Evolutionary conservation across 1,139 yeast species (phyloP), one percentile per base, ranked within the genome.

Genomic region (Meyerozyma elateridarum): DNA sequence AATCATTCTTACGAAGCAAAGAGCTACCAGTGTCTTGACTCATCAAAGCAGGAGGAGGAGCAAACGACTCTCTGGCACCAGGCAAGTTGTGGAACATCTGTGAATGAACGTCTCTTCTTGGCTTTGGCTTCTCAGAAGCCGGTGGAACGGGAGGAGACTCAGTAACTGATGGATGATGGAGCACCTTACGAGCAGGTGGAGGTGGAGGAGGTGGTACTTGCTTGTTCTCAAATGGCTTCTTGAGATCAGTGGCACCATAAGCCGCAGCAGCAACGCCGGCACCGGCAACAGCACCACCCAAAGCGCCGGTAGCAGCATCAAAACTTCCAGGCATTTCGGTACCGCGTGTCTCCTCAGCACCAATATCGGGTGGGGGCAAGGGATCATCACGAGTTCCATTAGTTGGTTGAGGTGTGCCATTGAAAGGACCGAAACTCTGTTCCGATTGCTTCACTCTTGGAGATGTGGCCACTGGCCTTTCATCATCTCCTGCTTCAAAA

Each of bases 101-200:
- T 5, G 81, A 75, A 42, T 71, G 73, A 25, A 73, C 62, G 28
- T 73, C 76, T 31, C 68, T 62, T 45, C 80, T 60, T 15, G 28
- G 20, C n/a, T 17, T 26, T 20, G 28, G 35, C 5, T 22, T 20
- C 8, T 31, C 32, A 19, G 15, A 28, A 21, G 20, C 28, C 6
- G 30, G 28, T 14, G 37, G 16, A 8, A 29, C 27, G 6, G 12
- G 12, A 8, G 25, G 22, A 6, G 29, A 12, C n/a, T 25, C 28
- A 12, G 15, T 36, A n/a, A n/a, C n/a, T 9, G 41, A 42, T 7
- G 38, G 30, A 25, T 55, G 59, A 34, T 58, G 61, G 3, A 49
- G 52, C n/a, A 58, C 70, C 51, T 77, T 79, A 59, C 88, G 73
- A 0, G 88, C 67, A n/a, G 83, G 80, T 13, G 89, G 89, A n/a